Evolutionary conservation across 2,329 filamentous ascomycete genomes (phyloP).

Genomic region (Fusarium dlaminii): DNA sequence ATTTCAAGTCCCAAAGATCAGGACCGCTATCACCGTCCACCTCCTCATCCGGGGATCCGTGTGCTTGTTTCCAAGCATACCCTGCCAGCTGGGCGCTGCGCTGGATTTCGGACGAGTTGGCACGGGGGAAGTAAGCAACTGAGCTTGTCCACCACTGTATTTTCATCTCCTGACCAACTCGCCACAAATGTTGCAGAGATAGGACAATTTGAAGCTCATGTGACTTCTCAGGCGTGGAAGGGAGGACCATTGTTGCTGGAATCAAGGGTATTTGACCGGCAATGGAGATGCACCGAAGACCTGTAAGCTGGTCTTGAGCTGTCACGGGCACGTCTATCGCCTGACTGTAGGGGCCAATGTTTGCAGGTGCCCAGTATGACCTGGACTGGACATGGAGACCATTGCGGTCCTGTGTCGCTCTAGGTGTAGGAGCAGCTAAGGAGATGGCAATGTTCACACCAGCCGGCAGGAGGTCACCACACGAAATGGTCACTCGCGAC

Average conservation of each 20-base stretch:
- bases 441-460: constrained; percentile 69
- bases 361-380: constrained; percentile 97
- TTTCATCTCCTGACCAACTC: constrained; percentile 77
- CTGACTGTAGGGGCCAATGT: constrained; percentile 97
- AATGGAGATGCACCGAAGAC: constrained; percentile 65
- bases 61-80: constrained; percentile 59
- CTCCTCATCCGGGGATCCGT: constrained; percentile 54
- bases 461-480: constrained; percentile 71
- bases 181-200: constrained; percentile 88
- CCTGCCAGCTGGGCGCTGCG: constrained; percentile 55
- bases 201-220: constrained; percentile 72
- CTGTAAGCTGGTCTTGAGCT: constrained; percentile 13
- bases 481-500: constrained; percentile 83
- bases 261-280: constrained; percentile 93
- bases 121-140: constrained; percentile 75
- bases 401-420: constrained; percentile 53
- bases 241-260: constrained; percentile 78
- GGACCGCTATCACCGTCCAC: constrained; percentile 61
- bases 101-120: constrained; percentile 41
- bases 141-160: constrained; percentile 80
- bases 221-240: constrained; percentile 48
- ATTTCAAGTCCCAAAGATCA: constrained; percentile 75
- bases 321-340: constrained; percentile 67
- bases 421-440: constrained; percentile 52
- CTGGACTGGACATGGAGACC: constrained; percentile 89